Evolutionary conservation across 2,329 filamentous ascomycete species (phyloP).

Genomic region (Endoconidiophora polonica): DNA sequence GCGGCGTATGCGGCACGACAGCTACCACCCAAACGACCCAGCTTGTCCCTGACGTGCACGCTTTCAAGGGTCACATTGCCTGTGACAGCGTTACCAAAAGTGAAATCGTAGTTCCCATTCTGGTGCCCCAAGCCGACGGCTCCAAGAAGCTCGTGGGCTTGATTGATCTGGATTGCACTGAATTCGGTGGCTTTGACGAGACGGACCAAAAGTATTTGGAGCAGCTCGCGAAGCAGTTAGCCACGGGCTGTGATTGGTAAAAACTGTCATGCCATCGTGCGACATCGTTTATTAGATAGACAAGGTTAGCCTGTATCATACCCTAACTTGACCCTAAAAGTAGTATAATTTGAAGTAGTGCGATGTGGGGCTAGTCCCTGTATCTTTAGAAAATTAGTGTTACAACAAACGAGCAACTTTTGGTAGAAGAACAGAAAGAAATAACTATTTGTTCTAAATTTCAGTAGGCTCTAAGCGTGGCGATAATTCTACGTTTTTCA

Average conservation of each 20-base stretch:
- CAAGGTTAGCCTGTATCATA: too few species aligned
- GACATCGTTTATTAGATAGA: too few species aligned
- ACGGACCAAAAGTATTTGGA: conserved; percentile 51
- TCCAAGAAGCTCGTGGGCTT: conserved; percentile 45
- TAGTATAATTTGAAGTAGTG: too few species aligned
- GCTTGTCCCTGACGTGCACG: conserved; percentile 51
- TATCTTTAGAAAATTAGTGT: too few species aligned
- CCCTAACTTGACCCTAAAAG: too few species aligned
- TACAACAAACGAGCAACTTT: too few species aligned
- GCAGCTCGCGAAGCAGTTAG: conserved; percentile 43
- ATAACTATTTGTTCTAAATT: too few species aligned
- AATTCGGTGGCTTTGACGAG: conserved; percentile 48
- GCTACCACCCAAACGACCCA: conserved; percentile 45
- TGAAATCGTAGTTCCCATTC: conserved; percentile 66
- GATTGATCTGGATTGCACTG: conserved; percentile 65
- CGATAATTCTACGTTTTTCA: too few species aligned
- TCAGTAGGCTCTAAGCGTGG: too few species aligned
- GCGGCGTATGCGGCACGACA: conserved; percentile 60
- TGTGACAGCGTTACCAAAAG: conserved; percentile 62
- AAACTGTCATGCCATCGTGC: not conserved
- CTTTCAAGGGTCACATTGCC: conserved; percentile 66
- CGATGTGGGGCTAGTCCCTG: too few species aligned
- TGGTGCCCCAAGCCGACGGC: conserved; percentile 22
- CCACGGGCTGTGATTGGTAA: conserved; percentile 46
- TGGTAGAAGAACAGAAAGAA: too few species aligned